Evolutionary conservation across 2,329 filamentous ascomycete species (phyloP), one percentile per base, ranked within the genome.

Genomic region (Hypoxylon sp.): DNA sequence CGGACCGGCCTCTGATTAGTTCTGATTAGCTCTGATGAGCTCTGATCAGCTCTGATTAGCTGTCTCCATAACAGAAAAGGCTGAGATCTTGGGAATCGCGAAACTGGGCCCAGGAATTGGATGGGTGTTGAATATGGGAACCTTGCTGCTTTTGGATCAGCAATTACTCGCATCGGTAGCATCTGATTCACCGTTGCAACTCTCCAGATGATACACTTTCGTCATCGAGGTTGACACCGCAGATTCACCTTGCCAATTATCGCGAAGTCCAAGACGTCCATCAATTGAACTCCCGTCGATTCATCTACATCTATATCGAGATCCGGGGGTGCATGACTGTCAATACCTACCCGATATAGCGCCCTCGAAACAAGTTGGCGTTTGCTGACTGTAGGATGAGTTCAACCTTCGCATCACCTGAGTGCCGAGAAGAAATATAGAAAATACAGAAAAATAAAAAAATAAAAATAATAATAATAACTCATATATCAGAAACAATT

Each of bases 141-240:
- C 52, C 6, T 52, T 28, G 50, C 51, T 38, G 59, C 32, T 48
- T 58, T 60, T 45, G 51, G n/a, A 14, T 28, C 40, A n/a, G 26
- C 42, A 57, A 7, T n/a, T n/a, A n/a, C n/a, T n/a, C n/a, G n/a
- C n/a, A n/a, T 36, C 56, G 48, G 48, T 52, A 59, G 46, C 45
- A 54, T 55, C 44, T 56, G 48, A 62, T 59, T 56, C 49, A 53
- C 42, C 18, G 38, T 33, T 30, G 33, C 52, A 16, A 53, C 22
- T 57, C 30, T 38, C 40, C 28, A 40, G 33, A 53, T 28, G 30
- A 48, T 49, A 42, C 36, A 22, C 33, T 52, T 59, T 61, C 58
- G 61, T 65, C 65, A 65, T 68, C 58, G 61, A 62, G 50, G 65
- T 62, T 68, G 61, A 68, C 54, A 56, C 46, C 58, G 28, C 24